These are phyloP conservation scores for Protea cynaroides DNA, from an alignment of 164 flowering plant species.

Conservation along the genomic window DNA sequence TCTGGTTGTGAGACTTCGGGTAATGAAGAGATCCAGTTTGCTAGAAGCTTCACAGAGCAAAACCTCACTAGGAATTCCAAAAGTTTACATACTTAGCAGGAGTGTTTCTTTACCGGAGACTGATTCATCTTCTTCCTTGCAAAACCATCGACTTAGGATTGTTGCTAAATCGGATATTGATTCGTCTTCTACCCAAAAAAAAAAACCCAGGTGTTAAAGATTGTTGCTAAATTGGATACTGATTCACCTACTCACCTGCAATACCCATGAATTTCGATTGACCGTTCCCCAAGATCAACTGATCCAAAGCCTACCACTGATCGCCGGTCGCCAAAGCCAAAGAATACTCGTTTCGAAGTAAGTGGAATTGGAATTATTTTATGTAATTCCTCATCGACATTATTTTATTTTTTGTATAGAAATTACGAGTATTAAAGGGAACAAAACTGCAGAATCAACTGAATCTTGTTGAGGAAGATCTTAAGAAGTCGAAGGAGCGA, in stretches of 20 bases:
- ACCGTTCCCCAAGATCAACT: conserved; percentile 58
- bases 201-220: too few relatives aligned
- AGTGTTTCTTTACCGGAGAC: conserved; percentile 52
- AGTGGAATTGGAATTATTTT: conserved; percentile 10
- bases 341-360: conserved; percentile 62
- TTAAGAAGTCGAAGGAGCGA: conserved; percentile 71
- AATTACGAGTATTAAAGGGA: conserved; percentile 42
- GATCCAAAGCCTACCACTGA: conserved; percentile 39
- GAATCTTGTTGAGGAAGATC: conserved; percentile 58
- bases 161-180: too few relatives aligned
- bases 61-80: conserved; percentile 62
- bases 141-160: too few relatives aligned
- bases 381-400: background rate
- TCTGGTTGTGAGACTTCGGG: conserved; percentile 11
- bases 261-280: conserved; percentile 50
- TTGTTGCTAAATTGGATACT: too few relatives aligned
- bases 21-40: conserved; percentile 50
- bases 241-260: too few relatives aligned
- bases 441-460: conserved; percentile 69
- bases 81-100: conserved; percentile 41
- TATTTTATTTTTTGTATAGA: conserved; percentile 33
- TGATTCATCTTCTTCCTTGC: conserved; percentile 55
- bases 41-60: conserved; percentile 55
- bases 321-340: conserved; percentile 54
- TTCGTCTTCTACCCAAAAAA: too few relatives aligned